Evolutionary conservation across 306 rosid genomes (phyloP), one percentile per base, ranked within the genome.

Genomic region (Cicer chorassanicum): DNA sequence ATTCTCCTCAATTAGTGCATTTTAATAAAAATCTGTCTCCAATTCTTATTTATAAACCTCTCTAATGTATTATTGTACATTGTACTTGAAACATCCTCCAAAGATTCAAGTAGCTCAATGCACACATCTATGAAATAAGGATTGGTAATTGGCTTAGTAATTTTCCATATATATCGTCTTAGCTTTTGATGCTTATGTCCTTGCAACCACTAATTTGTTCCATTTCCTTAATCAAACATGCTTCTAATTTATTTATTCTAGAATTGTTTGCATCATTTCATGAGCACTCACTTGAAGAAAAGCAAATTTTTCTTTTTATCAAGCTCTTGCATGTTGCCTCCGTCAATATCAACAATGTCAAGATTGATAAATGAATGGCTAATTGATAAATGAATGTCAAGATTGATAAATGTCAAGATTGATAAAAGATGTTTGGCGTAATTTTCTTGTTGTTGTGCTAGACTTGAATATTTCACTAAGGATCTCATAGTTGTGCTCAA

Each of bases 391-490:
- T n/a, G n/a, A 50, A 0, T 3, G 14, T n/a, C 7, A 50, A 50
- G 18, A 13, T n/a, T 18, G n/a, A 50, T n/a, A n/a, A 50, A 0
- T 3, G 14, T n/a, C 7, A 50, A 50, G 18, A 13, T n/a, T 18
- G n/a, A 50, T n/a, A n/a, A n/a, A n/a, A n/a, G 18, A 16, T 16
- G 18, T 16, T 16, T 16, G 18, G 18, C 65, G 39, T 61, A 34
- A 36, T 12, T 61, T 61, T 12, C 44, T 10, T 1, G 44, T 12
- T 29, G 19, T 16, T 7, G 13, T 61, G 19, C 11, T 34, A 13
- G 66, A 13, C 12, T 12, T 36, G 43, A 61, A 61, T 61, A 61
- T 59, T 14, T 62, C 57, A 51, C 57, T 9, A 51, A 51, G 57
- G 21, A 51, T 14, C 7, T 51, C 57, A 51, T 51, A 14, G 57